These are phyloP conservation scores for Polygonum maritimum DNA, from an alignment of 148 eudicot genomes.

Conservation along the genomic window DNA sequence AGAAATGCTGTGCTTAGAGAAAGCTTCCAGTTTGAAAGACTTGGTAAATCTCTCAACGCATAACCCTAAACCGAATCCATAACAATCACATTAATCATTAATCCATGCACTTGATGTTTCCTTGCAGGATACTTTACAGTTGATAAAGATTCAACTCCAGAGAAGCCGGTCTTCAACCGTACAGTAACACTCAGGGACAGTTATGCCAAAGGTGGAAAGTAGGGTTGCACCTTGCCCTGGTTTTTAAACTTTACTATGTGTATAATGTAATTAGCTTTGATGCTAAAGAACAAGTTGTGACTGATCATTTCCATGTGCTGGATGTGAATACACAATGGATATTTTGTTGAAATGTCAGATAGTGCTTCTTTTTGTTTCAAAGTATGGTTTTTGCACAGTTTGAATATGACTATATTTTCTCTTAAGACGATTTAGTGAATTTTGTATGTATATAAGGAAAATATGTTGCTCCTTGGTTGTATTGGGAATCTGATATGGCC, in stretches of 20 bases:
- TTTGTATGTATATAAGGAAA: neutral
- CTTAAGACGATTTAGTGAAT: neutral
- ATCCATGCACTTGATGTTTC: neutral
- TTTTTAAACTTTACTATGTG: neutral
- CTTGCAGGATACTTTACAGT: conserved; percentile 64
- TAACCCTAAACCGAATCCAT: neutral
- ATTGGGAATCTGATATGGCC: neutral
- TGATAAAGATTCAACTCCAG: conserved; percentile 58
- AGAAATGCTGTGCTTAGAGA: conserved; percentile 52
- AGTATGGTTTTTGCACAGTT: neutral
- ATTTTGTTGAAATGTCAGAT: neutral
- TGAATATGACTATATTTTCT: neutral
- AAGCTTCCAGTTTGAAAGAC: conserved; percentile 83
- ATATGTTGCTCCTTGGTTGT: neutral
- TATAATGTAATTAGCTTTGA: neutral
- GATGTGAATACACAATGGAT: neutral
- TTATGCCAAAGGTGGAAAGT: conserved; percentile 34
- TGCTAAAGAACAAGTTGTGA: neutral
- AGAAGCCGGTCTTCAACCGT: conserved; percentile 65
- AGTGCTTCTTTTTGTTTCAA: neutral
- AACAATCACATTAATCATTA: neutral
- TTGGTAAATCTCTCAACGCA: conserved; percentile 36
- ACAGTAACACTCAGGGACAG: conserved; percentile 72
- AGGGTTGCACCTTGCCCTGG: neutral
- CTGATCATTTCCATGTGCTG: neutral